Evolutionary conservation across 345 rosid genomes (phyloP), one percentile per base, ranked within the genome.

Genomic region (Combretum micranthum): DNA sequence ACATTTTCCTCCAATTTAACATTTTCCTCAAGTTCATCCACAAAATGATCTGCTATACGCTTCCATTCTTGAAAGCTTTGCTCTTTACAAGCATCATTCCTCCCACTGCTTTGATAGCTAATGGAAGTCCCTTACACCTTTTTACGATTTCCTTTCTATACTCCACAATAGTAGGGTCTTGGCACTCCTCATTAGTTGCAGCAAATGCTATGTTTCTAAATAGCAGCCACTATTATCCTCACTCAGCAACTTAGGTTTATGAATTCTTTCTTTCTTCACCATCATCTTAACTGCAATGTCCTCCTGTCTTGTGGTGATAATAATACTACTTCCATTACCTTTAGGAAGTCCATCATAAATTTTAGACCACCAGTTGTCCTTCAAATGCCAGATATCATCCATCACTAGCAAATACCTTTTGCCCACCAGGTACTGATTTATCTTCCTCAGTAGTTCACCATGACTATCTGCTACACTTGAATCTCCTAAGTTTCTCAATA

Each of bases 111-210:
- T 75, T 86, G 64, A 86, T 75, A 26, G 87, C 85, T 20, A 83
- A 58, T 13, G 89, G 89, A 64, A 86, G 80, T 42, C 87, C 89
- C 57, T 74, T 64, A 44, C 87, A 86, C 65, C 81, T 86, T 9
- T 60, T 65, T 20, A 79, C 84, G 58, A 82, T 76, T 68, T 79
- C 84, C 52, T 68, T 69, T 0, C 82, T 84, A 74, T 64, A 21
- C 25, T 63, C 48, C 67, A n/a, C 71, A 17, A 82, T 65, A 54
- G 68, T 72, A 2, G 62, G 47, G 39, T 71, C 52, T n/a, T 12
- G 52, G 18, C 79, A 78, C 39, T 18, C 57, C 10, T 75, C 80
- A 20, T 42, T 61, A 21, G 37, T 68, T 16, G 60, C 68, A 4
- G 80, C 69, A 59, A 80, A 80, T 3, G 85, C 80, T 60, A 72